Base-by-base conservation (phyloP, 2,329 filamentous ascomycete species). In the Plectosphaerella sp. region DNA sequence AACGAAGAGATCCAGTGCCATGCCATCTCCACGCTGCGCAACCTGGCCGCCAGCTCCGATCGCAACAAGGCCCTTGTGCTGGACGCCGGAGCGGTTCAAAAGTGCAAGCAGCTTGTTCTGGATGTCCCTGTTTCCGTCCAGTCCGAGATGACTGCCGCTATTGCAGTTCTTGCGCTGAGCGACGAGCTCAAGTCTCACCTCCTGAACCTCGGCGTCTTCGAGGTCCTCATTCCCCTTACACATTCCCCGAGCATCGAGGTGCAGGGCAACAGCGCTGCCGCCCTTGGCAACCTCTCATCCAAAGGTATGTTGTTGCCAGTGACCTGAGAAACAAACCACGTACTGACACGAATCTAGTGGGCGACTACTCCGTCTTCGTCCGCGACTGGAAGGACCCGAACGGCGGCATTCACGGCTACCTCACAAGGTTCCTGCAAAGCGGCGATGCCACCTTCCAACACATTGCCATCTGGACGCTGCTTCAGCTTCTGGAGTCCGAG, bases 1-100 rank as follows among this genome's bases (percentile, higher is more conserved):
- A 97, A 97, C 65, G 94, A 99, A 70, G 94, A 99, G 67, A 99
- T 99, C 49, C 94, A 99, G 68, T 99, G 94, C 66, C 94, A 99
- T 66, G 94, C 94, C 52, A 99, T 99, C 59, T 97, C 94, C 5
- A 99, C 94, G 0, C 80, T 99, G 47, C 86, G 94, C 57, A 99
- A 99, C 64, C 79, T 99, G 53, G 94, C 94, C 7, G 94, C 94
- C 51, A 97, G 92, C 72, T 97, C 93, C 8, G 94, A 99, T 67
- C 86, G 91, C 57, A 99, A 99, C 80, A 99, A 99, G 74, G 89
- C 95, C 53, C 80, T 99, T n/a, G 94, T 99, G 1, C 76, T 99
- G 47, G 91, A 97, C 70, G 94, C 94, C 35, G 94, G 94, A 22
- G 94, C 94, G 2, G 94, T 99, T 39, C 91, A 97, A 67, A 97